Base-by-base conservation (phyloP, 2,329 filamentous ascomycete genomes). In the Colletotrichum sp. region DNA sequence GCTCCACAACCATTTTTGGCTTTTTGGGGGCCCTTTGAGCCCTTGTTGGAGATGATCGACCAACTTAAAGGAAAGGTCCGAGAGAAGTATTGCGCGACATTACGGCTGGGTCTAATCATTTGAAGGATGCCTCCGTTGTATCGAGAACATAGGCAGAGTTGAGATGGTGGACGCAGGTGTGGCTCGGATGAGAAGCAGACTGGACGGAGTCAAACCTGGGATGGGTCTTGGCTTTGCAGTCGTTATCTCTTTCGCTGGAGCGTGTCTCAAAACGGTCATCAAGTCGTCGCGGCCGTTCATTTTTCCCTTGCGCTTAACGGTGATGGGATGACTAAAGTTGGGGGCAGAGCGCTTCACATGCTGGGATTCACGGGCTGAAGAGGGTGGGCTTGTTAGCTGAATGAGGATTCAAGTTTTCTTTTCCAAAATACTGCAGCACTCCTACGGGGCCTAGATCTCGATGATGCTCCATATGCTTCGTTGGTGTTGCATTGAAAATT, bases 171-270 rank as follows among this genome's bases (percentile, higher is more conserved):
- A n/a, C 72, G 34, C 13, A 30, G 57, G 39, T 64, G 73, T 73
- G 59, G 70, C 73, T 76, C 59, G 65, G 74, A 68, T 66, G 74
- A 76, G 64, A 39, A 52, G 57, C 34, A 74, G 26, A 76, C 70
- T 73, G 44, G 59, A 76, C 34, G 63, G 64, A 68, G 44, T 49
- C 44, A 65, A 73, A 24, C n/a, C 49, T 60, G 64, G 64, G 59
- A 73, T 21, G 63, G 57, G 64, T 6, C 26, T 49, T 64, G 28
- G 44, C 59, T 34, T 65, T 44, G n/a, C 7, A 30, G 28, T 21
- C 44, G 9, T 2, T n/a, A 15, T 21, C 10, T 10, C 32, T 21
- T 52, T 62, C 44, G 64, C 44, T 52, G 44, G 44, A 60, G 52
- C 21, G 2, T 60, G 13, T 49, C 34, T 65, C 28, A n/a, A 28